Evolutionary conservation across 768 basidiomycete genomes (phyloP).

Genomic region (Psilocybe tampanensis): DNA sequence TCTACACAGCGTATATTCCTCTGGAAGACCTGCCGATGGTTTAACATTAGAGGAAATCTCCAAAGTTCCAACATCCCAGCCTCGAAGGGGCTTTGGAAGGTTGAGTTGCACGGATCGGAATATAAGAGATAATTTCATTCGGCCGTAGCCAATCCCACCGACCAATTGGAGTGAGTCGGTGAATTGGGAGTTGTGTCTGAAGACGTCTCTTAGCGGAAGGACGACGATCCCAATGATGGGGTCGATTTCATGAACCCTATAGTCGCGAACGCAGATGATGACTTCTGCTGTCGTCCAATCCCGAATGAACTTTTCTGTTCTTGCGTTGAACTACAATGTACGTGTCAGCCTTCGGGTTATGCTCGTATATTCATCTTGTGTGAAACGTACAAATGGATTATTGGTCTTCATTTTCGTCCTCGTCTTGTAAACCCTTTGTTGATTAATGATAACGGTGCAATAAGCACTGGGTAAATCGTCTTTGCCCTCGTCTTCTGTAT

Average conservation of each 20-base stretch:
- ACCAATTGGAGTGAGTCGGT: conserved; percentile 64
- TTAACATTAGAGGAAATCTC: conserved; percentile 43
- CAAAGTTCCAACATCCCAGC: conserved; percentile 74
- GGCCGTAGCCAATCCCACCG: conserved; percentile 70
- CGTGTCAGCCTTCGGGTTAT: not conserved
- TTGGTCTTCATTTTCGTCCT: conserved; percentile 47
- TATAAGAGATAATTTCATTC: conserved; percentile 61
- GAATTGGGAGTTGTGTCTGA: conserved; percentile 54
- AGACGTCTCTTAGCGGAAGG: conserved; percentile 47
- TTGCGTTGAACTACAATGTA: conserved; percentile 51
- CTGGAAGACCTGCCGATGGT: conserved; percentile 27
- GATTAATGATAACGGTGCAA: conserved; percentile 50
- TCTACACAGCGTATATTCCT: conserved; percentile 39
- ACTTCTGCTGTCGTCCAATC: conserved; percentile 64
- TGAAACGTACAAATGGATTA: conserved; percentile 43
- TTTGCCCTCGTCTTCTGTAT: conserved; percentile 48
- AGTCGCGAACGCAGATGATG: conserved; percentile 67
- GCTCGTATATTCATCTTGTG: not conserved
- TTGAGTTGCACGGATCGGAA: conserved; percentile 68
- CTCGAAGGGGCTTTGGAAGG: conserved; percentile 57
- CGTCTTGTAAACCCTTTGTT: conserved; percentile 45
- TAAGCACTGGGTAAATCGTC: conserved; percentile 67
- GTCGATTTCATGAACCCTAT: conserved; percentile 57
- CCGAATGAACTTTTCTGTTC: conserved; percentile 69
- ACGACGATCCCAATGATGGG: conserved; percentile 74